Percentiles rank a stretch among this genome's conserved stretches.
phyloP scores from a whole-genome alignment of 148 eudicot species.

The Oxyria digyna region DNA sequence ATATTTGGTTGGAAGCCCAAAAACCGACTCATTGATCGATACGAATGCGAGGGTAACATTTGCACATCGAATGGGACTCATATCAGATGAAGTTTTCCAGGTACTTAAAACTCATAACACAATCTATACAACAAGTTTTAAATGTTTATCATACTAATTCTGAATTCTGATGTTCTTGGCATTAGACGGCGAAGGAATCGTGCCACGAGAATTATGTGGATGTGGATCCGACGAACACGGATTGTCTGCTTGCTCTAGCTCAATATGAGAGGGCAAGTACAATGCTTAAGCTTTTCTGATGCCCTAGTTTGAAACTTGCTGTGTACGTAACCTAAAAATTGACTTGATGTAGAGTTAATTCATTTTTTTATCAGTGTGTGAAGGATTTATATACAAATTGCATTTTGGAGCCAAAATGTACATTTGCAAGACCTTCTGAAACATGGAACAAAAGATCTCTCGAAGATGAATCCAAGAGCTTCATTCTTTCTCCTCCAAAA shows the following conservation, averaged over 20 bases:
- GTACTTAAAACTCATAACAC: conserved; percentile 15
- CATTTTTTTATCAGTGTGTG: conserved; percentile 18
- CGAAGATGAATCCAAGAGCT: conserved; percentile 13
- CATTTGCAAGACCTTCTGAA: conserved; percentile 22
- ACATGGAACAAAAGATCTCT: conserved; percentile 37
- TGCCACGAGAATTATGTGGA: conserved; percentile 32
- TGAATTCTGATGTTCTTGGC: background rate
- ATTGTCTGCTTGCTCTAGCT: conserved; percentile 30
- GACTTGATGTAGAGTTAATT: background rate
- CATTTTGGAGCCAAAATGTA: conserved; percentile 32
- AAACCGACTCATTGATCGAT: conserved; percentile 29
- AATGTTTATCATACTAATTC: background rate
- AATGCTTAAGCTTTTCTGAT: background rate
- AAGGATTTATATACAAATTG: conserved; percentile 22
- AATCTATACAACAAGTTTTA: too few relatives aligned
- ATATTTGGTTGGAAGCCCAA: conserved; percentile 25
- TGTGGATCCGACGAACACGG: conserved; percentile 32
- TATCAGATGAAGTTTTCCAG: conserved; percentile 39
- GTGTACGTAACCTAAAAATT: too few relatives aligned
- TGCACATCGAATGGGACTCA: conserved; percentile 49
- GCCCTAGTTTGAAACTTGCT: too few relatives aligned
- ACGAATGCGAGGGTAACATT: conserved; percentile 27
- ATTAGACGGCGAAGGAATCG: conserved; percentile 19
- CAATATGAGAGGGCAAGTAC: conserved; percentile 22
- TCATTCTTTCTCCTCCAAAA: conserved; percentile 29